Conservation (phyloP, 768 basidiomycete species). For the Mycena maculata region DNA sequence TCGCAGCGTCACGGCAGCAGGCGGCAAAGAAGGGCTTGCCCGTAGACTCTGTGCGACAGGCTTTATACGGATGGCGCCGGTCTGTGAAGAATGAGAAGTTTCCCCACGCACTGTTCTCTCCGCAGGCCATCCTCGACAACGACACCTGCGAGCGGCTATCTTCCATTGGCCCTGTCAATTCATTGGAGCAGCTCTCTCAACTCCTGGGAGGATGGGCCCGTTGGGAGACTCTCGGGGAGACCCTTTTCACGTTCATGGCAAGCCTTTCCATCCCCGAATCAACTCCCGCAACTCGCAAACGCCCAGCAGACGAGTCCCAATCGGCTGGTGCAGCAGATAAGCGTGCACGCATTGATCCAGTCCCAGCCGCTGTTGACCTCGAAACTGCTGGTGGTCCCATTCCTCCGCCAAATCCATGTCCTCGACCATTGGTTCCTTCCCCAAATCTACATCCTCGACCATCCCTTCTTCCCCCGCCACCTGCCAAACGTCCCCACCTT, state of each 20-base stretch:
- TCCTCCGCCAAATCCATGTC: too few relatives aligned
- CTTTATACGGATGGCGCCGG: background rate
- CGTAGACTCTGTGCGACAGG: slow-evolving; percentile 2
- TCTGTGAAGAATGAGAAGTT: slow-evolving; percentile 1
- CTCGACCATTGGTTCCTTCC: background rate
- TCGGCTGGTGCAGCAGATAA: too few relatives aligned
- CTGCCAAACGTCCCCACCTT: background rate
- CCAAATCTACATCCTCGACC: background rate
- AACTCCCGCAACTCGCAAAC: too few relatives aligned
- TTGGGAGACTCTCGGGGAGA: background rate
- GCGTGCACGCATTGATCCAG: too few relatives aligned
- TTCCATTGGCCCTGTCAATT: background rate
- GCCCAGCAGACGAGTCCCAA: too few relatives aligned
- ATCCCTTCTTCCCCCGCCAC: background rate
- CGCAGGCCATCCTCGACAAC: slow-evolving; percentile 6
- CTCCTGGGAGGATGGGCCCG: background rate
- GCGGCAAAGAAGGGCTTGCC: background rate
- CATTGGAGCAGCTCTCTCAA: background rate
- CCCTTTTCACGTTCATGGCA: background rate
- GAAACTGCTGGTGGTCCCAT: too few relatives aligned
- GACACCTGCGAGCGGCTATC: slow-evolving; percentile 5
- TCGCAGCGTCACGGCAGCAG: background rate
- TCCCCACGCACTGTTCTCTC: background rate
- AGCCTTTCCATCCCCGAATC: background rate
- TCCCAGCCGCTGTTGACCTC: too few relatives aligned